These are phyloP conservation scores for Favolaschia claudopus DNA, from an alignment of 768 basidiomycete genomes.

Conservation along the genomic window DNA sequence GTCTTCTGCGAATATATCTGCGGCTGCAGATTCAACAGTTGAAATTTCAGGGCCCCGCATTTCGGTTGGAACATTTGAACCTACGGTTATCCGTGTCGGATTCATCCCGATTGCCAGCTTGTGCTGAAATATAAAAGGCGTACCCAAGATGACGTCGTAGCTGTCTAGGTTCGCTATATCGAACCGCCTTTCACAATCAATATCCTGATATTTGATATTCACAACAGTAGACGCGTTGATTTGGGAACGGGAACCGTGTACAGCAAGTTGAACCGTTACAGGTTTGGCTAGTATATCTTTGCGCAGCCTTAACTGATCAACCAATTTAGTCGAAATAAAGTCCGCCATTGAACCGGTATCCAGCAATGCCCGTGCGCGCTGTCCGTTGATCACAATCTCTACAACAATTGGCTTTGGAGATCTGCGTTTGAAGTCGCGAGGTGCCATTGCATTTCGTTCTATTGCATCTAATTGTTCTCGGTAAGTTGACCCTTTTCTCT, in stretches of 20 bases:
- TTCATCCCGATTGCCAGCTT: conserved; percentile 24
- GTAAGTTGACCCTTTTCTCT: neutral
- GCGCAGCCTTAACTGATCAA: conserved; percentile 37
- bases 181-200: conserved; percentile 25
- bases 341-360: conserved; percentile 35
- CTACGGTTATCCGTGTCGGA: conserved; percentile 22
- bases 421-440: conserved; percentile 7
- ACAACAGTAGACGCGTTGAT: conserved; percentile 32
- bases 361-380: neutral
- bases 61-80: conserved; percentile 20
- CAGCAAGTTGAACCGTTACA: conserved; percentile 38
- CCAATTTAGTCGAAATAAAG: conserved; percentile 40
- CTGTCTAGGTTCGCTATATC: conserved; percentile 27
- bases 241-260: conserved; percentile 38
- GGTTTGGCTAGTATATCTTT: conserved; percentile 34
- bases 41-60: conserved; percentile 25
- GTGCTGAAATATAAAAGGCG: conserved; percentile 33
- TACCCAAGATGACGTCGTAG: conserved; percentile 31
- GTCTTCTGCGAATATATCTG: conserved; percentile 15
- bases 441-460: conserved; percentile 8
- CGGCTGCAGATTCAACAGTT: neutral
- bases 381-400: neutral
- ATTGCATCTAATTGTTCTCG: neutral
- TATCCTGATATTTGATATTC: conserved; percentile 33
- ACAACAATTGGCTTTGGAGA: neutral